phyloP scores from a whole-genome alignment of 2,329 filamentous ascomycete species.

The Periconia digitata region DNA sequence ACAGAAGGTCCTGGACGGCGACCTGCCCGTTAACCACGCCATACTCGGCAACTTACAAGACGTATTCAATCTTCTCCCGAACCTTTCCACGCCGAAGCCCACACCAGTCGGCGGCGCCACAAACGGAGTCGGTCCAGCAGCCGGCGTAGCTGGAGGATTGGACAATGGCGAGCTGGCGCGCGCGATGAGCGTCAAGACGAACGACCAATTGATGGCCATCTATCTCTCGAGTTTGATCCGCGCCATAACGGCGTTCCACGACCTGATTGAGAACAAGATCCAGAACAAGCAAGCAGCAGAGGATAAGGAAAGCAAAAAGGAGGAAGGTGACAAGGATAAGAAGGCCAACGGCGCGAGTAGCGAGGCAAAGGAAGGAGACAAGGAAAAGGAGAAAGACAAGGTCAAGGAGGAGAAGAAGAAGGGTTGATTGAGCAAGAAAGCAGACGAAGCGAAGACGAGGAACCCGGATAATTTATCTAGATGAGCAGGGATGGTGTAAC shows the following conservation, averaged over 20 bases:
- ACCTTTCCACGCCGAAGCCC: slow-evolving; percentile 81
- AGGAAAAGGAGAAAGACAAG: slow-evolving; percentile 58
- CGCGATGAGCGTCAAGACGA: slow-evolving; percentile 98
- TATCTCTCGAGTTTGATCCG: slow-evolving; percentile 96
- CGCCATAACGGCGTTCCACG: slow-evolving; percentile 98
- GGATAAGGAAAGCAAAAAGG: slow-evolving; percentile 77
- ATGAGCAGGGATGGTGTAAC: too few species aligned
- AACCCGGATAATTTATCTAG: too few species aligned
- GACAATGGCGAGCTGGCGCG: slow-evolving; percentile 86
- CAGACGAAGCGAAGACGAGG: slow-evolving; percentile 40
- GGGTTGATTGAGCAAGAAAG: slow-evolving; percentile 43
- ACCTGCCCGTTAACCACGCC: slow-evolving; percentile 93
- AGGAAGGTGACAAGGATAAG: slow-evolving; percentile 59
- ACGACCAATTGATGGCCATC: slow-evolving; percentile 98
- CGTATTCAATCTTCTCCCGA: slow-evolving; percentile 96
- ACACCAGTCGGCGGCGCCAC: slow-evolving; percentile 50
- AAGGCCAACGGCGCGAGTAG: slow-evolving; percentile 58
- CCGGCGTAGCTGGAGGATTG: slow-evolving; percentile 48
- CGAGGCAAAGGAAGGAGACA: slow-evolving; percentile 52
- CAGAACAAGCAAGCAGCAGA: slow-evolving; percentile 97
- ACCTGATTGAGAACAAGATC: slow-evolving; percentile 99
- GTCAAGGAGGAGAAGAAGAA: slow-evolving; percentile 63
- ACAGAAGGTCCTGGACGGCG: slow-evolving; percentile 90
- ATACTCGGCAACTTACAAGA: slow-evolving; percentile 99
- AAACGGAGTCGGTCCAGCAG: slow-evolving; percentile 53